These are phyloP conservation scores for Potentilla sterilis DNA, from an alignment of 306 rosid species.

Conservation along the genomic window DNA sequence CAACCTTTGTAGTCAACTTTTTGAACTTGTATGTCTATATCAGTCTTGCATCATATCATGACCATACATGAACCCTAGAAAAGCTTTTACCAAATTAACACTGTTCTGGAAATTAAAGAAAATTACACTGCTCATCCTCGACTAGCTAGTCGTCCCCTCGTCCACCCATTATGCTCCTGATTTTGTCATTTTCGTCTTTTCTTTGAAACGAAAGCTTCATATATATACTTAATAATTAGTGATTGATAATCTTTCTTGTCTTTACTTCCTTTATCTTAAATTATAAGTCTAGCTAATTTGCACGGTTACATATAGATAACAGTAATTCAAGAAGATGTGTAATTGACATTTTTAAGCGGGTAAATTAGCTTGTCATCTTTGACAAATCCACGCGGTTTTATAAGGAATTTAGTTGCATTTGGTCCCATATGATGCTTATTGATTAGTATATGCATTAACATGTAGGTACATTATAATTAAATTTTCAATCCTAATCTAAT, in stretches of 20 bases:
- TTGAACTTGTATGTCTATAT: not conserved
- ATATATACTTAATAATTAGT: not conserved
- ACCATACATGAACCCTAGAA: not conserved
- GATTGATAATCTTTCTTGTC: slow-evolving; percentile 16
- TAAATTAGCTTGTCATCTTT: slow-evolving; percentile 34
- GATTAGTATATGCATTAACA: not conserved
- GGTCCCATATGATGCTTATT: slow-evolving; percentile 17
- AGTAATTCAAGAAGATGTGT: not conserved
- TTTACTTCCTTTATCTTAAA: slow-evolving; percentile 11
- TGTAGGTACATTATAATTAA: not conserved
- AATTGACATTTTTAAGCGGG: slow-evolving; percentile 45
- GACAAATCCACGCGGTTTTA: slow-evolving; percentile 44
- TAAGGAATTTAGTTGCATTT: slow-evolving; percentile 34
- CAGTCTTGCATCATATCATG: not conserved
- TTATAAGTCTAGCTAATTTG: not conserved
- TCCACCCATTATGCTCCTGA: slow-evolving; percentile 43
- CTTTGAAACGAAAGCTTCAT: slow-evolving; percentile 38
- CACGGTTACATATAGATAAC: slow-evolving; percentile 15
- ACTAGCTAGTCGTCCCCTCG: not conserved
- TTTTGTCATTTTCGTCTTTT: slow-evolving; percentile 53
- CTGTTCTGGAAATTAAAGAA: not conserved
- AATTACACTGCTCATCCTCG: not conserved
- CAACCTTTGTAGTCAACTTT: not conserved
- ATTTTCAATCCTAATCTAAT: not conserved
- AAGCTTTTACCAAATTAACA: not conserved